Evolutionary conservation across 2,329 filamentous ascomycete genomes (phyloP).

Genomic region (Trichoderma aggressivum): DNA sequence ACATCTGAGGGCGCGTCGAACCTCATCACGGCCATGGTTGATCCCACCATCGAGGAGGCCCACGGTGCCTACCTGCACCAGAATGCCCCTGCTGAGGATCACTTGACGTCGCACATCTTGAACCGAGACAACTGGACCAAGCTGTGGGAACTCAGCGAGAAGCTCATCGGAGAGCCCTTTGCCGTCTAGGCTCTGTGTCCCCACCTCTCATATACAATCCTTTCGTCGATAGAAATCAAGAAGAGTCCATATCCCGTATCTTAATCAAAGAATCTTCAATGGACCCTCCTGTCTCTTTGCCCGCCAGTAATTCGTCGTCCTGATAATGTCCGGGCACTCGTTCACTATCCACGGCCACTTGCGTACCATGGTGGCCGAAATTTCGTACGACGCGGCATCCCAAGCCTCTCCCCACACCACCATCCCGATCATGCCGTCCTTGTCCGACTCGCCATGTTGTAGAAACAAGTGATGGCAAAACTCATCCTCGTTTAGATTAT

Average conservation of each 20-base stretch:
- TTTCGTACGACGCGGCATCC: conserved; percentile 45
- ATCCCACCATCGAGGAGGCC: conserved; percentile 16
- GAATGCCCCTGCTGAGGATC: conserved; percentile 16
- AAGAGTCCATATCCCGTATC: neutral
- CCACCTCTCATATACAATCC: neutral
- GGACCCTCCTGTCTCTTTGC: neutral
- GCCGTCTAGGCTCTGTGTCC: neutral
- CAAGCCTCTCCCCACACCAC: conserved; percentile 49
- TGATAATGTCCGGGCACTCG: conserved; percentile 22
- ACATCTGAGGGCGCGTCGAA: conserved; percentile 34
- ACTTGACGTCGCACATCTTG: conserved; percentile 24
- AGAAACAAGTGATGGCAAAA: conserved; percentile 20
- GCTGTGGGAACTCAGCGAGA: conserved; percentile 39
- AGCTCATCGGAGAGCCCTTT: conserved; percentile 16
- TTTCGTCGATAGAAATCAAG: neutral
- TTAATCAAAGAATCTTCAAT: neutral
- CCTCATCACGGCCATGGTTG: conserved; percentile 20
- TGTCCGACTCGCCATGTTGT: neutral
- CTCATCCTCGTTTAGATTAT: conserved; percentile 20
- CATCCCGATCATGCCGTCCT: conserved; percentile 25
- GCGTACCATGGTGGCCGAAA: conserved; percentile 39
- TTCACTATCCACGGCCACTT: conserved; percentile 41
- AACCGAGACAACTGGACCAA: conserved; percentile 35
- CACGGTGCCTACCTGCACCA: conserved; percentile 17
- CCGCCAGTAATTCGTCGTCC: conserved; percentile 14